Evolutionary conservation across 495 filamentous ascomycete species (phyloP).

Genomic region (Neurospora sp.): DNA sequence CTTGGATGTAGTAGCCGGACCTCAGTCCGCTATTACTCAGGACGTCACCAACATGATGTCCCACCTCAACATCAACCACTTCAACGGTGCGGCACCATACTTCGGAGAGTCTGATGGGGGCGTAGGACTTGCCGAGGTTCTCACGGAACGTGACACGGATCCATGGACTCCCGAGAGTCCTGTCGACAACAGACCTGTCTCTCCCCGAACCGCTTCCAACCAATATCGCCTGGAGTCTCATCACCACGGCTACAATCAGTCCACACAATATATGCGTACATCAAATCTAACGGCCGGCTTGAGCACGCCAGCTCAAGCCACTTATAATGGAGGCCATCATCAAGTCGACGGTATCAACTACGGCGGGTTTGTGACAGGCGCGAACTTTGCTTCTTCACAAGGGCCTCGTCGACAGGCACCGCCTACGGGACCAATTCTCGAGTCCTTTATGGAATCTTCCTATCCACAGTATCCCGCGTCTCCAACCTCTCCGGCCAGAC

Average conservation of each 20-base stretch:
- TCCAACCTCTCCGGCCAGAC: neutral
- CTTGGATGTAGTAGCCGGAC: neutral
- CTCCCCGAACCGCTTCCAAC: neutral
- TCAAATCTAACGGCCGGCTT: neutral
- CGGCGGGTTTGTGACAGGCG: neutral
- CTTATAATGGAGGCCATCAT: neutral
- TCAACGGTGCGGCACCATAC: slow-evolving; percentile 16
- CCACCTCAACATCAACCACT: slow-evolving; percentile 10
- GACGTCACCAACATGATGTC: slow-evolving; percentile 18
- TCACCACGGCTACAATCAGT: neutral
- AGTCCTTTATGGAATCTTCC: neutral
- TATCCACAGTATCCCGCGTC: neutral
- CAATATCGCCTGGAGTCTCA: neutral
- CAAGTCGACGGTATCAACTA: neutral
- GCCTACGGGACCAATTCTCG: neutral
- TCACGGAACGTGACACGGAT: slow-evolving; percentile 15
- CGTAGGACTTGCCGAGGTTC: slow-evolving; percentile 20
- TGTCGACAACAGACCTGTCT: neutral
- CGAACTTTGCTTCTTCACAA: neutral
- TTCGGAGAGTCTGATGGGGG: slow-evolving; percentile 24
- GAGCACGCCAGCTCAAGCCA: neutral
- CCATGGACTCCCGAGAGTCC: neutral
- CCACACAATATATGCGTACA: neutral
- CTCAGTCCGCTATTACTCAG: neutral
- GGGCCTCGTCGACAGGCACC: neutral